These are phyloP conservation scores for Aspergillus ibericus DNA, from an alignment of 2,329 filamentous ascomycete genomes.

Conservation along the genomic window DNA sequence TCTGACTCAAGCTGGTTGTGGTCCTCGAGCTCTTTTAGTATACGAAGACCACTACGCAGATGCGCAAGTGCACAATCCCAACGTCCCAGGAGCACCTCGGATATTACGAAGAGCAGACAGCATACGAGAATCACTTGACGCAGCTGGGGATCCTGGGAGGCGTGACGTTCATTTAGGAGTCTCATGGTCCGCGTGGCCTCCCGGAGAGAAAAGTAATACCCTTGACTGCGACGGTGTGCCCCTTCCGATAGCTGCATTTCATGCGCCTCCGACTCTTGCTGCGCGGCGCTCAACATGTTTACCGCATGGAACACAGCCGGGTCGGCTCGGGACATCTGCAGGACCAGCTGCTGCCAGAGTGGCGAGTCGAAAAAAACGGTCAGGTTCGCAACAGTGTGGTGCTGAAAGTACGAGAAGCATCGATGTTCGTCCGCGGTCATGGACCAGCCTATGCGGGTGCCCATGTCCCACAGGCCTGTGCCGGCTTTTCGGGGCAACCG, in stretches of 20 bases:
- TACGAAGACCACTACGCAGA: slow-evolving; percentile 5
- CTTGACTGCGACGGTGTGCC: neutral
- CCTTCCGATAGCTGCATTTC: neutral
- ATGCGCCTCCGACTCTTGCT: slow-evolving; percentile 4
- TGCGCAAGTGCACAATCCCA: slow-evolving; percentile 8
- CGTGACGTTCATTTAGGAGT: neutral
- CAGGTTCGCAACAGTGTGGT: slow-evolving; percentile 1
- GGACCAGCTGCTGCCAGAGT: slow-evolving; percentile 8
- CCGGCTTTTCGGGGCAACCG: slow-evolving; percentile 3
- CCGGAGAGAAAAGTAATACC: slow-evolving; percentile 2
- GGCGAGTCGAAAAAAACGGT: slow-evolving; percentile 3
- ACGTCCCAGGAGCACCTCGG: neutral
- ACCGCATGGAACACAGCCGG: slow-evolving; percentile 8
- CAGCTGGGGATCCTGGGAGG: slow-evolving; percentile 8
- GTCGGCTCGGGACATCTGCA: neutral
- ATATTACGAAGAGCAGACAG: slow-evolving; percentile 11
- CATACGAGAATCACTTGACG: slow-evolving; percentile 6
- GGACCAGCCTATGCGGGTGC: neutral
- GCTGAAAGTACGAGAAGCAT: slow-evolving; percentile 6
- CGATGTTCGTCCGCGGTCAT: slow-evolving; percentile 7
- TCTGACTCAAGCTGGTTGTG: neutral
- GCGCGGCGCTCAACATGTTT: slow-evolving; percentile 6
- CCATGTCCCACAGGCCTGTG: neutral
- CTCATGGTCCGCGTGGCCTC: slow-evolving; percentile 1
- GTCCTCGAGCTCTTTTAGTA: slow-evolving; percentile 4